Conservation (phyloP, 148 eudicot genomes). For the Rhododendron vialii region DNA sequence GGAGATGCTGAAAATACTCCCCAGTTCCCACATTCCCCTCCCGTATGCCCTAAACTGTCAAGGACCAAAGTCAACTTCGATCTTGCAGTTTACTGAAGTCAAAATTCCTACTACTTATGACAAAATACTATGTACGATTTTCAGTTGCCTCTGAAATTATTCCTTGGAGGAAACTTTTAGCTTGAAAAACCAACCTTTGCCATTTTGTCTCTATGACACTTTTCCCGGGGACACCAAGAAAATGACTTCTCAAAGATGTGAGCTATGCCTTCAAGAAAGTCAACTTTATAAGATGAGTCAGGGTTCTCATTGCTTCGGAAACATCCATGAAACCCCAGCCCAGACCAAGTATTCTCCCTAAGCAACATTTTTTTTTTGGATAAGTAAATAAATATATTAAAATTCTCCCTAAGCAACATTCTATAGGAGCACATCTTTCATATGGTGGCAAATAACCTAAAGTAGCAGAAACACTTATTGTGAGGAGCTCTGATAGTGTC, state of each 20-base stretch:
- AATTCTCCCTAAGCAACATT: not conserved
- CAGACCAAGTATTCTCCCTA: not conserved
- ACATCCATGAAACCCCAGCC: not conserved
- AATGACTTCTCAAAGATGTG: not conserved
- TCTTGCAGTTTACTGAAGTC: not conserved
- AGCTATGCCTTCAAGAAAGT: not conserved
- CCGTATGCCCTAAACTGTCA: not conserved
- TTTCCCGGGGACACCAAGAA: not conserved
- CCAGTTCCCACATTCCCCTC: not conserved
- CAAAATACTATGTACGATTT: too few species aligned
- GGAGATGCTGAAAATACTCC: not conserved
- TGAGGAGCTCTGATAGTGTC: not conserved
- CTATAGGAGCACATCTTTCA: not conserved
- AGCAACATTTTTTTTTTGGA: not conserved
- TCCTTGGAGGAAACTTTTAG: not conserved
- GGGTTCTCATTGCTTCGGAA: not conserved
- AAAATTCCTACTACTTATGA: too few species aligned
- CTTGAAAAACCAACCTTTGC: not conserved
- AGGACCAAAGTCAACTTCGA: not conserved
- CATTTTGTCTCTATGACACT: not conserved
- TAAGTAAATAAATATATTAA: too few species aligned
- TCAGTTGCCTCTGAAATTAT: not conserved
- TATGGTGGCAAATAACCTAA: not conserved
- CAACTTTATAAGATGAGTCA: not conserved
- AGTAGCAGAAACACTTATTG: not conserved